Evolutionary conservation across 2,329 filamentous ascomycete species (phyloP).

Genomic region (Aspergillus caelatus): DNA sequence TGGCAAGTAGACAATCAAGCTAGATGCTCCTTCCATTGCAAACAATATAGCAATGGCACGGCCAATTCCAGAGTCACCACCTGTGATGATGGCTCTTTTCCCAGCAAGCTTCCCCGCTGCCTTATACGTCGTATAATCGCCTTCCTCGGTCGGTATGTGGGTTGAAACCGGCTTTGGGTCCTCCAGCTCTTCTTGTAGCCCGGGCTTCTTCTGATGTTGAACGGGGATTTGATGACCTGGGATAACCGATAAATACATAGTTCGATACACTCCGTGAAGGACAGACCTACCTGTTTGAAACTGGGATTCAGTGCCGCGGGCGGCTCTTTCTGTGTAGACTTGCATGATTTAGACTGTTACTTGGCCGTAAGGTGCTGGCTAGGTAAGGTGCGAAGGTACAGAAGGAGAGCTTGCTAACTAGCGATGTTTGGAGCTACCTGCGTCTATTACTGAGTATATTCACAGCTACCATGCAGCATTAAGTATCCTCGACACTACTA

Average conservation of each 20-base stretch:
- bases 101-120: slow-evolving; percentile 74
- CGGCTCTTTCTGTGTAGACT: slow-evolving; percentile 17
- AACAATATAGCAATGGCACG: slow-evolving; percentile 75
- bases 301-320: slow-evolving; percentile 29
- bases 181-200: slow-evolving; percentile 58
- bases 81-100: slow-evolving; percentile 77
- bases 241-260: neutral
- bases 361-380: neutral
- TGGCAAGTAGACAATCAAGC: slow-evolving; percentile 72
- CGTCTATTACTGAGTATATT: neutral
- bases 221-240: slow-evolving; percentile 55
- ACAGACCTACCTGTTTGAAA: slow-evolving; percentile 39
- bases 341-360: slow-evolving; percentile 13
- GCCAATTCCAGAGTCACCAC: slow-evolving; percentile 79
- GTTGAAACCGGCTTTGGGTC: slow-evolving; percentile 63
- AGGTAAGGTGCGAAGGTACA: neutral
- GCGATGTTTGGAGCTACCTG: neutral
- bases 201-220: slow-evolving; percentile 56
- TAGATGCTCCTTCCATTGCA: slow-evolving; percentile 78
- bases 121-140: slow-evolving; percentile 70
- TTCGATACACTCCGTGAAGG: neutral
- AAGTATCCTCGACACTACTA: neutral
- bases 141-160: slow-evolving; percentile 68
- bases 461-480: neutral
- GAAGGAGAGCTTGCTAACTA: neutral